Percentiles rank a stretch among this genome's conserved stretches.
phyloP scores from a whole-genome alignment of 1,284 basidiomycete species.

The Cutaneotrichosporon sp. region DNA sequence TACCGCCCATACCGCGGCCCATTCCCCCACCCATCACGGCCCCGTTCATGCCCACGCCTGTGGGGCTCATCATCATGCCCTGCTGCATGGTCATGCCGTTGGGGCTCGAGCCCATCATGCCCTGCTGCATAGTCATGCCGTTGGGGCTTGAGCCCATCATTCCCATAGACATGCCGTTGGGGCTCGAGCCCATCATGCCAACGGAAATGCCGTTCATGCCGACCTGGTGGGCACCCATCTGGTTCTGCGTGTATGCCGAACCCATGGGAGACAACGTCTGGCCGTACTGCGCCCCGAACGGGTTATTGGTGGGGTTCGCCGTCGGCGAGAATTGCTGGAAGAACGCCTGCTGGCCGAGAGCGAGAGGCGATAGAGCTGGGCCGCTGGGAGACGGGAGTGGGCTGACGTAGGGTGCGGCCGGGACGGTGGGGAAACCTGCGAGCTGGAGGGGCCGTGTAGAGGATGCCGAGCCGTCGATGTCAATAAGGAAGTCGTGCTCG shows the following conservation, averaged over 20 bases:
- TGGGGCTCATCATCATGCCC: constrained; percentile 12
- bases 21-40: constrained; percentile 1
- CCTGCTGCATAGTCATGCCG: constrained; percentile 16
- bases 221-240: background rate
- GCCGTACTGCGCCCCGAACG: constrained; percentile 11
- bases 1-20: background rate
- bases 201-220: constrained; percentile 16
- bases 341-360: constrained; percentile 26
- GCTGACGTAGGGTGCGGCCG: constrained; percentile 13
- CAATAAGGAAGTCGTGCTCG: constrained; percentile 27
- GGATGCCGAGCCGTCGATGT: constrained; percentile 29
- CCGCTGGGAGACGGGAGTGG: constrained; percentile 11
- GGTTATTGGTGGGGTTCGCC: constrained; percentile 1
- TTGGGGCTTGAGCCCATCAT: constrained; percentile 6
- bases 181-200: constrained; percentile 3
- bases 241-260: background rate
- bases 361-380: constrained; percentile 13
- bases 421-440: constrained; percentile 17
- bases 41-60: constrained; percentile 11
- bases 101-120: constrained; percentile 5
- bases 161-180: constrained; percentile 11
- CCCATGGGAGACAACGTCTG: constrained; percentile 5
- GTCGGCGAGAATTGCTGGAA: constrained; percentile 3
- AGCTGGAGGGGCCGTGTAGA: constrained; percentile 43
- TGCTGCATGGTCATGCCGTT: constrained; percentile 15